phyloP scores from a whole-genome alignment of 176 grass and related monocot genomes.

The Coix lacrymajobi region DNA sequence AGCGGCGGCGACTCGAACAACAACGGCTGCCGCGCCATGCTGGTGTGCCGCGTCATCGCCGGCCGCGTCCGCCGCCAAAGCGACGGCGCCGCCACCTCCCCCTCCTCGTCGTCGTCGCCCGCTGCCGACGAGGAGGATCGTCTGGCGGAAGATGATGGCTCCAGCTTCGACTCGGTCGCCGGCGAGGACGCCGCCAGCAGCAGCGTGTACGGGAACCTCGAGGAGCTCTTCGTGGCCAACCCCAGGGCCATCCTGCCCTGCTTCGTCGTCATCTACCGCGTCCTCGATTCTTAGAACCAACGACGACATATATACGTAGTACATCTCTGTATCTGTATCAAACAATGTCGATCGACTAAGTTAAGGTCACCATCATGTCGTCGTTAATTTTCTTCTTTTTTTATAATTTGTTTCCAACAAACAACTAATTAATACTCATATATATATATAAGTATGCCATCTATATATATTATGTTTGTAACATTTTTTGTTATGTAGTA shows the following conservation, averaged over 20 bases:
- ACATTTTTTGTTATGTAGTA: background rate
- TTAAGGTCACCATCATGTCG: background rate
- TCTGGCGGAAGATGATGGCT: too few relatives aligned
- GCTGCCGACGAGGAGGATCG: slow-evolving; percentile 3
- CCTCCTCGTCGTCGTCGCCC: background rate
- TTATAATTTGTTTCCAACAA: background rate
- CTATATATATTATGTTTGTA: background rate
- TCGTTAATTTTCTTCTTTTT: background rate
- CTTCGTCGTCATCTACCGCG: slow-evolving; percentile 91
- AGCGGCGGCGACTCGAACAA: background rate
- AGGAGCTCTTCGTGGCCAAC: slow-evolving; percentile 94
- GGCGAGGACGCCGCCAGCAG: slow-evolving; percentile 35
- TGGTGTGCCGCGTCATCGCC: slow-evolving; percentile 96
- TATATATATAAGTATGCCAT: background rate
- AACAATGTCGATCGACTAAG: background rate
- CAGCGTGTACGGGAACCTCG: slow-evolving; percentile 53
- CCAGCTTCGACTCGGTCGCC: slow-evolving; percentile 65
- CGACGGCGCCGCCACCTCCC: background rate
- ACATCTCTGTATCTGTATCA: background rate
- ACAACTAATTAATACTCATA: background rate
- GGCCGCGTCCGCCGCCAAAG: slow-evolving; percentile 45
- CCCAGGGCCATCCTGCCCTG: slow-evolving; percentile 90
- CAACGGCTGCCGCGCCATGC: slow-evolving; percentile 48
- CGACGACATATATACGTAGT: too few relatives aligned
- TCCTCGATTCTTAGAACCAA: slow-evolving; percentile 37